Conservation (phyloP, 1,284 basidiomycete genomes). For the Cutaneotrichosporon sp. region DNA sequence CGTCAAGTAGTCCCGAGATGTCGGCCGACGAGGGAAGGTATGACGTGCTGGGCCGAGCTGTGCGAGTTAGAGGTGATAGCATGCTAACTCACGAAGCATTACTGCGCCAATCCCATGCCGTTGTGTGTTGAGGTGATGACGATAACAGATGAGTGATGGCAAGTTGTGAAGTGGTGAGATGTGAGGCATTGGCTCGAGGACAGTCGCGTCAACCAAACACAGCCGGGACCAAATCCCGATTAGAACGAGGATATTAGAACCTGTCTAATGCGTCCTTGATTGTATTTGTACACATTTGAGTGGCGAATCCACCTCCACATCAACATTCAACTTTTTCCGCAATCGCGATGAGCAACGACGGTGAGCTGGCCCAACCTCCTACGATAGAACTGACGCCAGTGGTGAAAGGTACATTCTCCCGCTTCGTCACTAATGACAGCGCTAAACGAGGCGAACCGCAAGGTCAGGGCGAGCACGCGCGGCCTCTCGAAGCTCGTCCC, state of each 20-base stretch:
- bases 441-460: not conserved
- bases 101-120: not conserved
- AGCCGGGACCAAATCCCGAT: not conserved
- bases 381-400: constrained; percentile 1
- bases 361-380: not conserved
- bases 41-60: not conserved
- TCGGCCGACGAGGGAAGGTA: constrained; percentile 18
- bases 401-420: not conserved
- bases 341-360: constrained; percentile 8
- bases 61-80: not conserved
- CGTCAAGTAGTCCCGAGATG: constrained; percentile 36
- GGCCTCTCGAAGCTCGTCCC: constrained; percentile 10
- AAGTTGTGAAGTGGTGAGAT: not conserved
- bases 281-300: not conserved
- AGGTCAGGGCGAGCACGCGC: constrained; percentile 3
- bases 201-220: constrained; percentile 19
- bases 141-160: not conserved
- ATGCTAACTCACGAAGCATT: not conserved
- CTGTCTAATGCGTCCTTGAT: not conserved
- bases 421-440: not conserved
- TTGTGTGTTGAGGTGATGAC: not conserved
- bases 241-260: not conserved
- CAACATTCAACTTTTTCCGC: constrained; percentile 6
- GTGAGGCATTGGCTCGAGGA: not conserved
- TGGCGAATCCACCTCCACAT: constrained; percentile 1